These are phyloP conservation scores for Trypanosoma cruzi DNA, from an alignment of 208 protist species.

Conservation along the genomic window DNA sequence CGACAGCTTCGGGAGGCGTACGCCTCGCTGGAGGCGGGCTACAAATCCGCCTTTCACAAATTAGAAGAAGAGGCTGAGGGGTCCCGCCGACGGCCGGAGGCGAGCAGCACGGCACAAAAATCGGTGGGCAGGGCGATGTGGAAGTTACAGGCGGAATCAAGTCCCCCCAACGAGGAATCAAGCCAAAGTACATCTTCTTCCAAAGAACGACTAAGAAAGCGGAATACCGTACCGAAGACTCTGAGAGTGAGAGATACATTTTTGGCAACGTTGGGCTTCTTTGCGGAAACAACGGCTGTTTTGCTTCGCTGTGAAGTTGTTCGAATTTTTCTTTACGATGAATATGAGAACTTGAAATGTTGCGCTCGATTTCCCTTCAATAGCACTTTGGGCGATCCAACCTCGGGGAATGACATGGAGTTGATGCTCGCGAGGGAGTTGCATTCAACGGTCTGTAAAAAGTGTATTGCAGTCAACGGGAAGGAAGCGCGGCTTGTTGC, in stretches of 20 bases:
- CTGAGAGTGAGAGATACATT: conserved; percentile 39
- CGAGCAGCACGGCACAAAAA: conserved; percentile 15
- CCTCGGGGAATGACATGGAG: conserved; percentile 66
- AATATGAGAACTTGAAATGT: conserved; percentile 66
- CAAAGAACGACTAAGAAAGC: not conserved
- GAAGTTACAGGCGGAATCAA: not conserved
- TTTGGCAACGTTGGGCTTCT: conserved; percentile 59
- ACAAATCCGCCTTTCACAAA: conserved; percentile 72
- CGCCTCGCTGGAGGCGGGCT: conserved; percentile 68
- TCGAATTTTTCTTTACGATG: conserved; percentile 88
- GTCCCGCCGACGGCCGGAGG: conserved; percentile 1
- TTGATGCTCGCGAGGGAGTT: conserved; percentile 85
- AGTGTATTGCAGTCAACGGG: conserved; percentile 82
- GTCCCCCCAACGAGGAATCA: not conserved
- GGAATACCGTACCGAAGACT: conserved; percentile 20
- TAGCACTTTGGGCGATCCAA: conserved; percentile 57
- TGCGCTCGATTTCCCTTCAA: conserved; percentile 64
- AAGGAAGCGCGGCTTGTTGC: conserved; percentile 31
- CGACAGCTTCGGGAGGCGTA: conserved; percentile 66
- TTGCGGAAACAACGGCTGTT: conserved; percentile 79
- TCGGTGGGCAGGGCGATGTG: conserved; percentile 8
- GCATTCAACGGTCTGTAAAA: conserved; percentile 69
- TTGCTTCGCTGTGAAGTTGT: conserved; percentile 83
- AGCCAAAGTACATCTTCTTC: not conserved
- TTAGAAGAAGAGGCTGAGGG: conserved; percentile 36